These are phyloP conservation scores for Breviolum minutum DNA, from an alignment of 73 alveolate genomes.

Conservation along the genomic window DNA sequence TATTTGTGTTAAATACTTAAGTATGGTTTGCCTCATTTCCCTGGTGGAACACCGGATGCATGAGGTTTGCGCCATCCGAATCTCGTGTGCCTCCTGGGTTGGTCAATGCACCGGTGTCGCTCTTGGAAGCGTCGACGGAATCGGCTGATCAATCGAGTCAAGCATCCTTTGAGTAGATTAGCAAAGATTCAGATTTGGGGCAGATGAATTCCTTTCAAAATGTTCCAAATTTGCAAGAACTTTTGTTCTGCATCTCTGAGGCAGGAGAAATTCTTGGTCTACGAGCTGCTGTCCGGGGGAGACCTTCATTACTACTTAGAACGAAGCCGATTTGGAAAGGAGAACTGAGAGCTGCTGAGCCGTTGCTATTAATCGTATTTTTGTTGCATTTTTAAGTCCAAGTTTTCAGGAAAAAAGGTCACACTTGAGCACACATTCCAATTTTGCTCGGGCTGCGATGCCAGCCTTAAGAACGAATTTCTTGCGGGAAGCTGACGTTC, in stretches of 20 bases:
- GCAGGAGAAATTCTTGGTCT: slow-evolving; percentile 28
- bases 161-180: background rate
- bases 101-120: slow-evolving; percentile 14
- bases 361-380: no score
- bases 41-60: background rate
- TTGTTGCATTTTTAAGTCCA: no score
- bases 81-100: slow-evolving; percentile 57
- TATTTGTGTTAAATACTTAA: background rate
- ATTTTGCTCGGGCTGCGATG: no score
- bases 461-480: no score
- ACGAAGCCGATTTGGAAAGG: background rate
- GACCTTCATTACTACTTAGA: slow-evolving; percentile 3
- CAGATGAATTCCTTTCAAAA: background rate
- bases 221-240: background rate
- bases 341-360: no score
- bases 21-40: background rate
- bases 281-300: slow-evolving; percentile 62
- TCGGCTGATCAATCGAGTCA: background rate
- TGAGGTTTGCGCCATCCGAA: slow-evolving; percentile 82
- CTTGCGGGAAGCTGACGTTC: no score
- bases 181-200: no score
- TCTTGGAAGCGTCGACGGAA: background rate
- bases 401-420: no score
- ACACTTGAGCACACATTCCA: no score
- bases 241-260: background rate